These are phyloP conservation scores for Pachysandra terminalis DNA, from an alignment of 164 flowering plant species.

Conservation along the genomic window DNA sequence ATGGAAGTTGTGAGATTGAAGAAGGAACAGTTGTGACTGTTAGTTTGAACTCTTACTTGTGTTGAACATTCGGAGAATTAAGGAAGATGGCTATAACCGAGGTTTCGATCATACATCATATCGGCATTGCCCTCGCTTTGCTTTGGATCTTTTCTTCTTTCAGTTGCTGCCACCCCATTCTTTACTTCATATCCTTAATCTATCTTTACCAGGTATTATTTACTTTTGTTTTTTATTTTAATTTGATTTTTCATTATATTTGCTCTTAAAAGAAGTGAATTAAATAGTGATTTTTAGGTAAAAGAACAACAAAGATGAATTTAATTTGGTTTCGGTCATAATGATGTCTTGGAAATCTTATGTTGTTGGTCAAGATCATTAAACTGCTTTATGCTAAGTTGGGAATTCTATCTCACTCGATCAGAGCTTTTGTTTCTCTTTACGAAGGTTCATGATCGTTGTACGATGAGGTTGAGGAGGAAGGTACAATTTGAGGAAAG, in stretches of 20 bases:
- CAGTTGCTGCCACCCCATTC: slow-evolving; percentile 51
- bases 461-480: slow-evolving; percentile 48
- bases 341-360: too few species aligned
- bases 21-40: too few species aligned
- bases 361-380: background rate
- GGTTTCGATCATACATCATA: slow-evolving; percentile 69
- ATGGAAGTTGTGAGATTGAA: too few species aligned
- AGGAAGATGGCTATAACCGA: slow-evolving; percentile 45
- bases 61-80: too few species aligned
- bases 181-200: slow-evolving; percentile 42
- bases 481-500: slow-evolving; percentile 72
- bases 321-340: too few species aligned
- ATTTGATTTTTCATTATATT: background rate
- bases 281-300: too few species aligned
- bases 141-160: slow-evolving; percentile 57
- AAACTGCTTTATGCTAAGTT: background rate
- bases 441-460: slow-evolving; percentile 69
- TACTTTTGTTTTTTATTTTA: background rate
- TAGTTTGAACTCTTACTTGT: too few species aligned
- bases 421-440: slow-evolving; percentile 1
- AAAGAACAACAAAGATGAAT: background rate
- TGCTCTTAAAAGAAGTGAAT: too few species aligned
- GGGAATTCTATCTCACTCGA: background rate
- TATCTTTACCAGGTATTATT: slow-evolving; percentile 64
- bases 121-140: slow-evolving; percentile 48